Evolutionary conservation across 805 yeast species (phyloP).

Genomic region (Candida boleticola): DNA sequence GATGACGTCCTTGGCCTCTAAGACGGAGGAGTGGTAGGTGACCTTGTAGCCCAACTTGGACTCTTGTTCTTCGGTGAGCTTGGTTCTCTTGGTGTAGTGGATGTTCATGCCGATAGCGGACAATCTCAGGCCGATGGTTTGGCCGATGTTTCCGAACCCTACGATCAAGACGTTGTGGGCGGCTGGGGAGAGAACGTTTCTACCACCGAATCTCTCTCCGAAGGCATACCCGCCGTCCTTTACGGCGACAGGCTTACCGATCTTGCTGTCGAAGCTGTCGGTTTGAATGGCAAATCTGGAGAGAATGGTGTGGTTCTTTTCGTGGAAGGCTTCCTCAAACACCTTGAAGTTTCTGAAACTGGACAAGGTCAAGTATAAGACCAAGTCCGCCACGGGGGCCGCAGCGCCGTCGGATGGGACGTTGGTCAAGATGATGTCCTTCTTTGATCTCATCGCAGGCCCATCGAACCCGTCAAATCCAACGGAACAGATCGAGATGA

Average conservation of each 20-base stretch:
- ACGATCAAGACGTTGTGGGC: constrained; percentile 61
- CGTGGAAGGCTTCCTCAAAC: constrained; percentile 43
- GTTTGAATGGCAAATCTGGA: constrained; percentile 42
- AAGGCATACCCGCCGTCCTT: constrained; percentile 27
- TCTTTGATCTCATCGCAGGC: constrained; percentile 31
- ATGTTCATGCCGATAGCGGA: constrained; percentile 62
- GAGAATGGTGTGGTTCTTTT: constrained; percentile 41
- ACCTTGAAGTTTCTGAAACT: constrained; percentile 57
- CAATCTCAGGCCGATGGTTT: constrained; percentile 57
- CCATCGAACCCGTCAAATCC: constrained; percentile 55
- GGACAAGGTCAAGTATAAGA: constrained; percentile 54
- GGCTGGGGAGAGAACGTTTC: constrained; percentile 46
- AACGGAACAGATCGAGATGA: constrained; percentile 54
- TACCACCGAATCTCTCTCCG: constrained; percentile 48
- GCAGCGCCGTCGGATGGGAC: constrained; percentile 57
- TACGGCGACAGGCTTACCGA: constrained; percentile 18
- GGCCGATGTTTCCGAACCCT: constrained; percentile 78
- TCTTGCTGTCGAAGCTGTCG: constrained; percentile 26
- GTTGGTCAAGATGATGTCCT: constrained; percentile 56
- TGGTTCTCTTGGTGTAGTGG: constrained; percentile 57
- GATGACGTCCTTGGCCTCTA: constrained; percentile 25
- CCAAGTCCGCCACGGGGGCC: constrained; percentile 72
- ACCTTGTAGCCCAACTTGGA: constrained; percentile 43
- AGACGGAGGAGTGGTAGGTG: constrained; percentile 35
- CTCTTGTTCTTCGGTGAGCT: constrained; percentile 32